Evolutionary conservation across 139 green algal genomes (phyloP).

Genomic region (Coelastrella sp.): DNA sequence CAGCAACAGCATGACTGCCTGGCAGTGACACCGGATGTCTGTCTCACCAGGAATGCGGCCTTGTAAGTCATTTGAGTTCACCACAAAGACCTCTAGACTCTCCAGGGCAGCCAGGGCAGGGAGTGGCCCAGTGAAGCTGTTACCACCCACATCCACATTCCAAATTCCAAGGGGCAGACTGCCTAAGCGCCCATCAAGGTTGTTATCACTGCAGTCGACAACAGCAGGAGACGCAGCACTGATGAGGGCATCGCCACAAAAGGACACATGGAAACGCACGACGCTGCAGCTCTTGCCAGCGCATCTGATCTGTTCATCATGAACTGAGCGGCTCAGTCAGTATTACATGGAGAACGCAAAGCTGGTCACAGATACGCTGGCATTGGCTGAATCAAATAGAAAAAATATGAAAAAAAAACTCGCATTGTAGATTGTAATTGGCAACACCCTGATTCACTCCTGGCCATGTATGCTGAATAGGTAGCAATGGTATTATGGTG

Average conservation of each 20-base stretch:
- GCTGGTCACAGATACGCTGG: too few species aligned
- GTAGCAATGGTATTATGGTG: too few species aligned
- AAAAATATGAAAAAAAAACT: too few species aligned
- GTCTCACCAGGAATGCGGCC: constrained; percentile 4
- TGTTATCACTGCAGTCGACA: constrained; percentile 19
- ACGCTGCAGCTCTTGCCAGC: too few species aligned
- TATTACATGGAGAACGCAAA: too few species aligned
- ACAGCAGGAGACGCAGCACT: not conserved
- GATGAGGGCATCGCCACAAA: not conserved
- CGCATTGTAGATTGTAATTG: too few species aligned
- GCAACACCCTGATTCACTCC: too few species aligned
- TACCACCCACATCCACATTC: not conserved
- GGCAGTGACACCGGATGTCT: not conserved
- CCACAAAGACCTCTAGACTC: not conserved
- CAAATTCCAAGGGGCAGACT: not conserved
- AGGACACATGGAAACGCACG: too few species aligned
- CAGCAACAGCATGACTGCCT: not conserved
- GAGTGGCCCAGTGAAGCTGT: not conserved
- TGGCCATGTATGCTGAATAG: too few species aligned
- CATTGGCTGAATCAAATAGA: too few species aligned
- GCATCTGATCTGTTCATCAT: too few species aligned
- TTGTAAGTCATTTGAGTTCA: not conserved
- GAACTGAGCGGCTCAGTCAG: too few species aligned
- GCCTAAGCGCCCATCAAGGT: not conserved
- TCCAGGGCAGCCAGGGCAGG: not conserved